Base-by-base conservation (phyloP, 176 grass and related monocot genomes). In the Areca catechu region DNA sequence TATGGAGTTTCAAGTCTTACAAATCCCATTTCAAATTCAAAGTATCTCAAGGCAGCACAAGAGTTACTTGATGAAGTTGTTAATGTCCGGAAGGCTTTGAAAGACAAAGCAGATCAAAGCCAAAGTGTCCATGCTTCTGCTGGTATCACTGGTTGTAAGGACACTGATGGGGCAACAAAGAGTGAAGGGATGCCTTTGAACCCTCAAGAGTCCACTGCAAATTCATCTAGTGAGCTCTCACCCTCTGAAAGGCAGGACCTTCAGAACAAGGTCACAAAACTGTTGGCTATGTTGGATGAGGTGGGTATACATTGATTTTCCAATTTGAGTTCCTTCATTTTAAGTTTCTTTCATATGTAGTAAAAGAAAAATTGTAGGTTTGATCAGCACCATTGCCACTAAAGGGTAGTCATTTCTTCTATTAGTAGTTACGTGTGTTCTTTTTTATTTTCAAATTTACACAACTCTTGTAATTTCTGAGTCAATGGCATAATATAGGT, bases 201-300 rank as follows among this genome's bases (percentile, higher is more conserved):
- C 34, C 10, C 15, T 51, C 65, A 77, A 68, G 86, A 90, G 17
- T 27, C 62, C 37, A 61, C 79, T 23, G 71, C 56, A 7, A 81
- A 70, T 59, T 83, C 83, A 1, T 22, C 68, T 19, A 24, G 62
- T 51, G 86, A 96, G 50, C 74, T 96, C 16, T 85, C 92, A 48
- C 63, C 92, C 7, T 69, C 86, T 19, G 92, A 87, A 60, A 75
- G 83, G 72, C 92, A 96, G 15, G 92, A 97, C 22, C 83, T 97
- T 7, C 92, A 91, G 77, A 88, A 97, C 84, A 97, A 97, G 53
- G 80, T 97, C 47, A 91, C 80, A 24, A 89, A 85, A 4, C 75
- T 97, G 50, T 65, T 85, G 68, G 75, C 86, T n/a, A 89, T 97
- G 72, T 65, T 97, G 54, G 92, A 97, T 71, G 86, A 96, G 86